Base-by-base conservation (phyloP, 371 early-diverging fungal species). In the Chytridium lagenaria region DNA sequence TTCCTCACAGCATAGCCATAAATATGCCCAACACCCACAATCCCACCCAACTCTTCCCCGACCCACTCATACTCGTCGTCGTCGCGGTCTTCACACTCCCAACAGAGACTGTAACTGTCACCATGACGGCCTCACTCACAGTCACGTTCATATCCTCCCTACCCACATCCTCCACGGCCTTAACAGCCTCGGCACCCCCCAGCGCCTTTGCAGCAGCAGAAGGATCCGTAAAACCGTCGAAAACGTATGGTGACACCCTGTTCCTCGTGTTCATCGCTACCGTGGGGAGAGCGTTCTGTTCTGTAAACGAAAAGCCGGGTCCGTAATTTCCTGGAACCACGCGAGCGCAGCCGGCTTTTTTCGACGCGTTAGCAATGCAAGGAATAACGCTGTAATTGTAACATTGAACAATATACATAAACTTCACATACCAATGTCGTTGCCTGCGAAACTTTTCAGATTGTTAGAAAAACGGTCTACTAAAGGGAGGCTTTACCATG, bases 251-350 rank as follows among this genome's bases (percentile, higher is more conserved):
- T 19, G 19, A 19, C 44, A 7, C 44, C 44, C 44, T 12, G 44
- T 12, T 44, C n/a, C n/a, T n/a, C n/a, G n/a, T n/a, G n/a, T n/a
- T 44, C 44, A 7, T 12, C 12, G 44, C 44, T 12, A 44, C 44
- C 7, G 44, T 44, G 44, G 44, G 44, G 12, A 44, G 19, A 44
- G 7, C 19, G 12, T 7, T 7, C 44, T 12, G 7, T 44, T 44
- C 44, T 19, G 7, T 44, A 19, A 12, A 57, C 5, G 5, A 5
- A 63, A 63, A 63, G 5, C 64, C 64, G 33, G 34, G 34, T 36
- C 64, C 64, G 28, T 66, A 66, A 44, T 66, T 31, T 22, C 67
- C 67, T 10, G 44, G 44, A 19, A 66, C 40, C 15, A 26, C 49
- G 23, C n/a, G 39, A 44, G 36, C 2, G 49, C 67, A 66, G 26